Conservation (phyloP, 2,329 filamentous ascomycete genomes). For the Albophoma yamanashiensis region DNA sequence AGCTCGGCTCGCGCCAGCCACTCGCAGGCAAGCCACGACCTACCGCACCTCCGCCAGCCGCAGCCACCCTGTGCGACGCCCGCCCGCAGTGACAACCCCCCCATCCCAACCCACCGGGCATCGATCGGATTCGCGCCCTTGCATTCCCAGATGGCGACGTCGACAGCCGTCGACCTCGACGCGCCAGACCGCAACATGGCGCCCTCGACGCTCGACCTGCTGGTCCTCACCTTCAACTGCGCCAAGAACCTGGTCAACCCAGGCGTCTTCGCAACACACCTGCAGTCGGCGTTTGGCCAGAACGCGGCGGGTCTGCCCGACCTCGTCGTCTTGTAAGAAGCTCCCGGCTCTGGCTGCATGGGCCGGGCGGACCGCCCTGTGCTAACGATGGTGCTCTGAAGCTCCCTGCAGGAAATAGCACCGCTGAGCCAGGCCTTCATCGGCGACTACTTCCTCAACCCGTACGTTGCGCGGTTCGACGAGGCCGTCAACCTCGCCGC, state of each 20-base stretch:
- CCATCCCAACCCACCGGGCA: not conserved
- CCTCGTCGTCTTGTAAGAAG: constrained; percentile 46
- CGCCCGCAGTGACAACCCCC: not conserved
- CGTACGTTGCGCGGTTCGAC: constrained; percentile 64
- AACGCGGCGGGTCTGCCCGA: constrained; percentile 38
- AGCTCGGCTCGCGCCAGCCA: not conserved
- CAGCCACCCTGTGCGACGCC: not conserved
- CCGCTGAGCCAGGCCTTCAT: constrained; percentile 79
- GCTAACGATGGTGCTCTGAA: constrained; percentile 15
- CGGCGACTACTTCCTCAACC: constrained; percentile 65
- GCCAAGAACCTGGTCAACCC: constrained; percentile 61
- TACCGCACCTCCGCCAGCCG: not conserved
- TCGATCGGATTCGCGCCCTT: not conserved
- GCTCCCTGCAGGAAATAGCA: constrained; percentile 82
- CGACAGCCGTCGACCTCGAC: not conserved
- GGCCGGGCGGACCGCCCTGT: not conserved
- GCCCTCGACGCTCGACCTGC: constrained; percentile 50
- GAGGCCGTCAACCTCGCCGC: constrained; percentile 63
- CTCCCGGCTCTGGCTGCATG: not conserved
- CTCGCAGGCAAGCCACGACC: not conserved
- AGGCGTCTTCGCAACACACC: constrained; percentile 57
- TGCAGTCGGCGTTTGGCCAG: constrained; percentile 49
- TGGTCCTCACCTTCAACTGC: constrained; percentile 86
- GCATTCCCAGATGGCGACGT: constrained; percentile 2
- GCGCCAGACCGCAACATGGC: constrained; percentile 15